Evolutionary conservation across 2,329 filamentous ascomycete species (phyloP).

Genomic region (Hansfordia pulvinata): DNA sequence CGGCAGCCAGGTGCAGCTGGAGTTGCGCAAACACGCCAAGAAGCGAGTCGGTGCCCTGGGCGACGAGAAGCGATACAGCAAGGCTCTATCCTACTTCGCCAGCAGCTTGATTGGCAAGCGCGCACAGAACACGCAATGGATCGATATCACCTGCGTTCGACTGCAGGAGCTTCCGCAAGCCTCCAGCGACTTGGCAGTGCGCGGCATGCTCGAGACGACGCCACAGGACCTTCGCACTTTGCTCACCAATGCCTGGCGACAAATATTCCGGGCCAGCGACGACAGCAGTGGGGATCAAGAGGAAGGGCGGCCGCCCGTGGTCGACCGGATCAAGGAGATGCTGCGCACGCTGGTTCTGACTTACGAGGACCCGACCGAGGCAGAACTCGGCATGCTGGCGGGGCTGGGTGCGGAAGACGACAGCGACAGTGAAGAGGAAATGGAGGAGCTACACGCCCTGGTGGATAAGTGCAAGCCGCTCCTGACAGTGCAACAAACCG

Average conservation of each 20-base stretch:
- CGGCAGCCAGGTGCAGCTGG: conserved; percentile 20
- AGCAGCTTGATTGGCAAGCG: conserved; percentile 26
- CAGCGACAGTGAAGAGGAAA: no score
- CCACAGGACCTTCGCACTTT: conserved; percentile 24
- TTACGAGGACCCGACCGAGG: conserved; percentile 23
- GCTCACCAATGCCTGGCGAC: conserved; percentile 22
- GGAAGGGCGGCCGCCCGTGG: no score
- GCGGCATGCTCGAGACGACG: conserved; percentile 21
- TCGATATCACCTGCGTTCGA: conserved; percentile 26
- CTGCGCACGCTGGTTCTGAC: conserved; percentile 25
- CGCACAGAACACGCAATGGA: conserved; percentile 28
- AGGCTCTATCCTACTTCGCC: conserved; percentile 25
- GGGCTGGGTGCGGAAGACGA: conserved; percentile 18
- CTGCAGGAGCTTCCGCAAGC: conserved; percentile 22
- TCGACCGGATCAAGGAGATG: conserved; percentile 26
- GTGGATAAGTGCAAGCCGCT: conserved; percentile 24
- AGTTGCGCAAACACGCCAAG: conserved; percentile 21
- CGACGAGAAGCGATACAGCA: conserved; percentile 23
- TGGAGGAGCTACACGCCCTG: conserved; percentile 18
- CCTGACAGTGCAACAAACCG: conserved; percentile 10
- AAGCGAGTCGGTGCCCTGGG: conserved; percentile 19
- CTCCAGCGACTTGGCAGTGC: conserved; percentile 23
- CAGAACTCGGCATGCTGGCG: conserved; percentile 21
- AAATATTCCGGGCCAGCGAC: conserved; percentile 19
- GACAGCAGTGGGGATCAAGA: no score